Conservation (phyloP, 306 rosid species). For the Sindora glabra region DNA sequence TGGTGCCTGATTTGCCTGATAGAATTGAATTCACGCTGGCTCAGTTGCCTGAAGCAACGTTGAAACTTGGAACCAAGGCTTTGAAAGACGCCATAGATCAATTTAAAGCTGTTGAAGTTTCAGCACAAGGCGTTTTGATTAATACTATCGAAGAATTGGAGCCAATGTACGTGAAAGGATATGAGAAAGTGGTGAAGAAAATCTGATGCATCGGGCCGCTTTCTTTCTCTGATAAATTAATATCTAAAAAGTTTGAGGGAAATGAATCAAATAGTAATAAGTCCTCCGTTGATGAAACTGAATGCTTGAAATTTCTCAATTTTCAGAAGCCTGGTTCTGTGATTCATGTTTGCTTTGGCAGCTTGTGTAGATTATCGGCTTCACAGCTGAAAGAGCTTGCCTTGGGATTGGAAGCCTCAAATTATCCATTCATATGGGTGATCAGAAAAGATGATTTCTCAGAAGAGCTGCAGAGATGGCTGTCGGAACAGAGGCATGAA, state of each 20-base stretch:
- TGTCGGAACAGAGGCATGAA: constrained; percentile 30
- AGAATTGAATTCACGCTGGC: constrained; percentile 47
- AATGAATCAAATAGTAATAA: no score
- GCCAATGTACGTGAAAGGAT: constrained; percentile 16
- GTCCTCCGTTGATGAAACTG: constrained; percentile 8
- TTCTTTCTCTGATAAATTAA: constrained; percentile 33
- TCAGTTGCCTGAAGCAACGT: constrained; percentile 52
- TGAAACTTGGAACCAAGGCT: background rate
- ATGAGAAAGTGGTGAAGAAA: constrained; percentile 23
- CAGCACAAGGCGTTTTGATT: constrained; percentile 43
- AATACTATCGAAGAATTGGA: constrained; percentile 58
- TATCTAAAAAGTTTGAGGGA: constrained; percentile 20
- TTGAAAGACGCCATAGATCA: constrained; percentile 26
- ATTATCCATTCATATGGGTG: constrained; percentile 63
- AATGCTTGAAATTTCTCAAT: constrained; percentile 40
- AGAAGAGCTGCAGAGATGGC: constrained; percentile 47
- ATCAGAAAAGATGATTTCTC: constrained; percentile 20
- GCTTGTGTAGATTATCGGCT: constrained; percentile 29
- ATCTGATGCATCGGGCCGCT: constrained; percentile 76
- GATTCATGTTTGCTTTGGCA: constrained; percentile 58
- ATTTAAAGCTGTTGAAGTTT: constrained; percentile 35
- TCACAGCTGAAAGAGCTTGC: constrained; percentile 47
- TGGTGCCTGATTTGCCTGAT: constrained; percentile 39
- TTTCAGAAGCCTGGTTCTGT: constrained; percentile 44
- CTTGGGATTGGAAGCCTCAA: constrained; percentile 56